Evolutionary conservation across 2,329 filamentous ascomycete species (phyloP), one percentile per base, ranked within the genome.

Genomic region (Lachnellula suecica): DNA sequence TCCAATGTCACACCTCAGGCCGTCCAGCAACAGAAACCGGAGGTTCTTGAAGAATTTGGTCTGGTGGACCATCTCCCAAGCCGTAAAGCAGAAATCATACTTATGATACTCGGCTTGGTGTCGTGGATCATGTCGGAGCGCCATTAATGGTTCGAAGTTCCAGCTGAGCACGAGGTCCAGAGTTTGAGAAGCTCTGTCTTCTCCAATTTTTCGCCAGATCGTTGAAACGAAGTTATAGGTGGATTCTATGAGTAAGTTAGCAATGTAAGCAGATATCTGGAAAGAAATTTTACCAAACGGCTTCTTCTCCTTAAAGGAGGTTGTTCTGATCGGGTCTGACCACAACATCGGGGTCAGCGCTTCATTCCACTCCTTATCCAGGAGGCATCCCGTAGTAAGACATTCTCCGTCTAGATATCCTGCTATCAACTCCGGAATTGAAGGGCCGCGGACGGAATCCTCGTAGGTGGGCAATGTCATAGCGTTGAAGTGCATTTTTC

Each of bases 21-120:
- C 69, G 44, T 71, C 68, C 0, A 75, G 65, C 59, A 81, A 84
- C 22, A 85, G 64, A 3, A 84, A 68, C 3, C 77, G 43, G 19
- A 51, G 35, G 38, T 47, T 42, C 13, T 23, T 34, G 34, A 46
- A 51, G n/a, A 17, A n/a, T n/a, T 15, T 1, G 10, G 24, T 23
- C 24, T 24, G 41, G 10, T 31, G 24, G 19, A 10, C 17, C 20
- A 19, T 19, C 8, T 19, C 4, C 11, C 20, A 19, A 4, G 19
- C 31, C 8, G 34, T 41, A 6, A 40, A 19, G n/a, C 42, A 35
- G 35, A 47, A 13, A 19, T 46, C 43, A 22, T 13, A 7, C 19
- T 23, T 19, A 37, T 48, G 2, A 37, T 42, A n/a, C 54, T 63
- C 22, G 49, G 45, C 4, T 59, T 61, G 4, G 81, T 68, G 4